Evolutionary conservation across 768 basidiomycete genomes (phyloP), one percentile per base, ranked within the genome.

Genomic region (Boletus rufocinnamomeus): DNA sequence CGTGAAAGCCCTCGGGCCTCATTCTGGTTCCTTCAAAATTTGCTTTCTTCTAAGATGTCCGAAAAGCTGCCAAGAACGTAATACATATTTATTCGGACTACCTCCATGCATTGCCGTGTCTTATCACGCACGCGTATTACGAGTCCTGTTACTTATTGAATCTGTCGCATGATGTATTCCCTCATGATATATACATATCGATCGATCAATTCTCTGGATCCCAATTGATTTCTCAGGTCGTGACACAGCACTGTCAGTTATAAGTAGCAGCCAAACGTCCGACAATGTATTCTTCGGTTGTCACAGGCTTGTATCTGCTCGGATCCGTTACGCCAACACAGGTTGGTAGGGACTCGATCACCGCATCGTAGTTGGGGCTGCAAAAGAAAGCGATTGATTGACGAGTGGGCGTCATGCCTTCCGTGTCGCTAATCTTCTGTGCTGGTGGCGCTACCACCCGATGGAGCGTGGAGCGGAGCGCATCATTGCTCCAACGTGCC

Each of bases 351-450:
- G 91, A 90, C 17, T 84, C 76, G 54, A 94, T 86, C 57, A 80
- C 76, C 16, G 88, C 77, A 41, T 80, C 80, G 64, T 82, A 84
- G 62, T 93, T 91, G 4, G 91, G 91, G 65, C 89, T 93, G 77
- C 88, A 91, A 75, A 94, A 94, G 78, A 90, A 94, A 9, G 89
- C 92, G 52, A 93, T 87, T 9, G 89, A 91, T 67, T 91, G 89
- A 28, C 92, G 82, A 10, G 76, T 72, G 1, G 89, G 86, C 1
- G 84, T 87, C 57, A 85, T 72, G n/a, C 70, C 75, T 61, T 86
- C 83, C 7, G 74, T 76, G 9, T 79, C 76, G 62, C 70, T 80
- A 56, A 82, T 69, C 62, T 77, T 77, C 64, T 76, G 73, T 14
- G 79, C 79, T 1, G 83, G 76, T 23, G 92, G 90, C 5, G 87